Percentiles rank a stretch among this genome's conserved stretches.
Evolutionary conservation across 2,329 filamentous ascomycete genomes (phyloP).

Genomic region (Gaeumannomyces tritici): DNA sequence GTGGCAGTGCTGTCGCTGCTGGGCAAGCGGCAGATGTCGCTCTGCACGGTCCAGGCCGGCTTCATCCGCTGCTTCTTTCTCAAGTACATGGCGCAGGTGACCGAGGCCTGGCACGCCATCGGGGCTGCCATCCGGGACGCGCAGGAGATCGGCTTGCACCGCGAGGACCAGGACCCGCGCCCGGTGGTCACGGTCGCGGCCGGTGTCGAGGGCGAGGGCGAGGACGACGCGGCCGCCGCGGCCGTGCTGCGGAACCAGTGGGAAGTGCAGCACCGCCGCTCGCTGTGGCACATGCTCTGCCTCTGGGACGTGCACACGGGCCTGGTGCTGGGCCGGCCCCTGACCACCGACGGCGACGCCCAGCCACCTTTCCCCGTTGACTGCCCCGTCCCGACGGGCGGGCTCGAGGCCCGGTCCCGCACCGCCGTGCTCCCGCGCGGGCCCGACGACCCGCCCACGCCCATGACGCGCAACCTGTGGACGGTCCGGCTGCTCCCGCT

Average conservation of each 20-base stretch:
- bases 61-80: slow-evolving; percentile 47
- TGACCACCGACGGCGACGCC: slow-evolving; percentile 39
- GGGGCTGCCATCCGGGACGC: slow-evolving; percentile 50
- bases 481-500: slow-evolving; percentile 35
- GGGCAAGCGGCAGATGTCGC: slow-evolving; percentile 45
- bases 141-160: slow-evolving; percentile 52
- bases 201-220: too few species aligned
- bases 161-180: slow-evolving; percentile 40
- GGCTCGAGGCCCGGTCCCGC: slow-evolving; percentile 26
- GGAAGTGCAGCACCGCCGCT: slow-evolving; percentile 44
- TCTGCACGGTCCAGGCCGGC: slow-evolving; percentile 47
- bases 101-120: slow-evolving; percentile 49
- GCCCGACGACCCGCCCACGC: slow-evolving; percentile 44
- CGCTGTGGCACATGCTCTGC: slow-evolving; percentile 46
- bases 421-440: slow-evolving; percentile 37
- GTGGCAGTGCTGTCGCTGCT: slow-evolving; percentile 41
- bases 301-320: slow-evolving; percentile 46
- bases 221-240: slow-evolving; percentile 32
- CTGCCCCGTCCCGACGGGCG: slow-evolving; percentile 30
- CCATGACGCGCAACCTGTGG: slow-evolving; percentile 44
- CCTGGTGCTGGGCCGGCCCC: slow-evolving; percentile 44
- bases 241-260: slow-evolving; percentile 46
- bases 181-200: slow-evolving; percentile 28
- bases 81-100: slow-evolving; percentile 49
- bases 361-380: slow-evolving; percentile 44